Base-by-base conservation (phyloP, 371 early-diverging fungal species). In the Lichtheimia hyalospora region DNA sequence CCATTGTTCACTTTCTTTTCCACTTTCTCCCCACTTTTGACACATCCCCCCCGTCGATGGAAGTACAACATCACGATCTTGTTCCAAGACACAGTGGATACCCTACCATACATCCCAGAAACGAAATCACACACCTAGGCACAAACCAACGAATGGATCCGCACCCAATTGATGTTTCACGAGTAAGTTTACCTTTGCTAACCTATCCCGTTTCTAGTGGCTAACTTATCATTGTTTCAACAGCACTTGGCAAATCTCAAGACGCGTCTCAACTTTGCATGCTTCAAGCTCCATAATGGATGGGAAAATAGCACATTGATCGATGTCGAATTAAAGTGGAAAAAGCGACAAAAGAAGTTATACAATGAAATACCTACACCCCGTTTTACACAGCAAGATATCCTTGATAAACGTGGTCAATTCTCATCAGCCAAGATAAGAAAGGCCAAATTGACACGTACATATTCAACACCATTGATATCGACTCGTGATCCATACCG, bases 281-380 rank as follows among this genome's bases (percentile, higher is more conserved):
- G 67, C n/a, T 76, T 76, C 62, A 76, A 76, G 46, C 44, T 76
- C 43, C 67, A 60, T 13, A 61, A 76, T 27, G 77, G 77, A 15
- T 76, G 77, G 77, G 71, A 73, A 60, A 67, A 55, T 5, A 73
- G 58, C 51, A 70, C 73, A 1, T 46, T 76, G 34, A 23, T 61
- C 7, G 77, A 76, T 49, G 69, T 76, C 10, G 73, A 76, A 44
- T 58, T 60, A 18, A 24, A 73, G 16, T 76, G 77, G 77, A 73
- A 65, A 52, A 60, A 71, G 48, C 46, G 62, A 15, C 77, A 73
- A 34, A 58, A 66, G n/a, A 63, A 66, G 44, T 15, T 62, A 0
- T 61, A 68, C 20, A 63, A 63, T 23, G 64, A 60, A 10, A 58
- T 76, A 53, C 77, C 77, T 1, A 76, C 62, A 20, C 77, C 77